Evolutionary conservation across 176 grass and related monocot genomes (phyloP).

Genomic region (Oryza glaberrima): DNA sequence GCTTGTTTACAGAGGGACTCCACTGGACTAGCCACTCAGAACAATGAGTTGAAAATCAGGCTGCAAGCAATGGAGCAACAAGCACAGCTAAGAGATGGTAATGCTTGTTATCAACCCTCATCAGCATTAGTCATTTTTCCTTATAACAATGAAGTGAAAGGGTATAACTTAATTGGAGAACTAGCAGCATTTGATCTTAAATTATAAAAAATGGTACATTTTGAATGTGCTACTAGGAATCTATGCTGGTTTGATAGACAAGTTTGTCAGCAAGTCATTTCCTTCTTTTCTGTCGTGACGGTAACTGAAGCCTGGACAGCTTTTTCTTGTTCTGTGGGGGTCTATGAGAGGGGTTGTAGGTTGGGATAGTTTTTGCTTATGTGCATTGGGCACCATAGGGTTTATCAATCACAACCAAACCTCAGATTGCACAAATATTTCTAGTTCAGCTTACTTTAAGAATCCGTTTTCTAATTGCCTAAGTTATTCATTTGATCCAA

Average conservation of each 20-base stretch:
- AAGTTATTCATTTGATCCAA: not conserved
- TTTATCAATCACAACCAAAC: not conserved
- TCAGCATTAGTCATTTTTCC: not conserved
- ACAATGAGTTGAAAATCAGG: conserved; percentile 90
- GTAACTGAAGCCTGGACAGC: not conserved
- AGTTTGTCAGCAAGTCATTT: not conserved
- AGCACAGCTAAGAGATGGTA: conserved; percentile 96
- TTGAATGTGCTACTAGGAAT: not conserved
- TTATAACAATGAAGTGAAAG: not conserved
- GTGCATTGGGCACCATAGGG: not conserved
- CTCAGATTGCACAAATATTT: not conserved
- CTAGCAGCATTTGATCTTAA: not conserved
- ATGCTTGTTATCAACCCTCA: conserved; percentile 37
- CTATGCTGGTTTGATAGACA: not conserved
- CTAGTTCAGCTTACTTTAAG: not conserved
- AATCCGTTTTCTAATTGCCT: conserved; percentile 9
- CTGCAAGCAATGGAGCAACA: conserved; percentile 97
- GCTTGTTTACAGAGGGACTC: conserved; percentile 82
- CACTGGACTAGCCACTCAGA: conserved; percentile 74
- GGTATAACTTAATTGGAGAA: conserved; percentile 1
- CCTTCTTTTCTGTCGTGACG: not conserved
- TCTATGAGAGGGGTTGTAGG: not conserved
- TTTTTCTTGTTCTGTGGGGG: not conserved
- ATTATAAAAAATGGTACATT: not conserved
- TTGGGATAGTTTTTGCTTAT: not conserved